Percentiles rank a stretch among this genome's conserved stretches.
These are phyloP conservation scores for Cladosporium sp. DNA, from an alignment of 2,329 filamentous ascomycete species.

Conservation along the genomic window DNA sequence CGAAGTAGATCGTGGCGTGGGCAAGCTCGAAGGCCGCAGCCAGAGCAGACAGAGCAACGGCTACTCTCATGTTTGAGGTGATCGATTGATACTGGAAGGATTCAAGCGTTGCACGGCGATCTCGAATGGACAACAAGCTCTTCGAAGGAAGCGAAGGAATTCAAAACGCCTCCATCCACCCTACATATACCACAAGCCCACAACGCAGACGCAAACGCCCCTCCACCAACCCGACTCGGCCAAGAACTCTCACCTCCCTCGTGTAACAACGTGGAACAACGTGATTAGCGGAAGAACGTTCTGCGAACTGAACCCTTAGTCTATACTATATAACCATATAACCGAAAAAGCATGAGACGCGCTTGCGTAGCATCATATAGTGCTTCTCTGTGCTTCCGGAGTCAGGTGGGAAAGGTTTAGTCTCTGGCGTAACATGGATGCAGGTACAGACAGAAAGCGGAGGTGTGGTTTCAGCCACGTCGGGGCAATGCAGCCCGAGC, in stretches of 20 bases:
- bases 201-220: not conserved
- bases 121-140: not conserved
- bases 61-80: not conserved
- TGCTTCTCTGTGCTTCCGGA: not conserved
- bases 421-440: not conserved
- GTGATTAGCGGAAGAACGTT: constrained; percentile 4
- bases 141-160: not conserved
- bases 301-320: not conserved
- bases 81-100: not conserved
- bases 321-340: not conserved
- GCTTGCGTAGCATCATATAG: constrained; percentile 7
- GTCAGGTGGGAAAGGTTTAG: not conserved
- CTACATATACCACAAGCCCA: not conserved
- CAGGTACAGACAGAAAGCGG: not conserved
- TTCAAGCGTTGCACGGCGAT: not conserved
- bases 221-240: not conserved
- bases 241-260: not conserved
- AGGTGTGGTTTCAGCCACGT: not conserved
- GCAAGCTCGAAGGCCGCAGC: not conserved
- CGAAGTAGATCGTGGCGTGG: constrained; percentile 52
- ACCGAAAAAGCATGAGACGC: constrained; percentile 1
- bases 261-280: not conserved
- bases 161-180: not conserved
- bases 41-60: not conserved
- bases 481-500: not conserved